Conservation (phyloP, 306 rosid species). For the Macrotyloma uniflorum region DNA sequence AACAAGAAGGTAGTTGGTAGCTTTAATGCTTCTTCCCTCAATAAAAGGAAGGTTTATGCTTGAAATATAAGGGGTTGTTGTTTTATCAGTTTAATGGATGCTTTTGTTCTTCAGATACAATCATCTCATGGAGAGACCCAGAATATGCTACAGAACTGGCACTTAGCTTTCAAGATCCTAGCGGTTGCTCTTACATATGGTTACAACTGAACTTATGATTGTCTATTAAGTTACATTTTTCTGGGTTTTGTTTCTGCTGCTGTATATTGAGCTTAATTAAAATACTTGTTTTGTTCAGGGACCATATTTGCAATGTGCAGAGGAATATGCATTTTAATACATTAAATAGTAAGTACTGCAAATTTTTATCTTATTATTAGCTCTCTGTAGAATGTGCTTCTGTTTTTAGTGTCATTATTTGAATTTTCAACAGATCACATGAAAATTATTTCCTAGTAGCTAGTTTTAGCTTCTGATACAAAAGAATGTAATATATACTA, state of each 20-base stretch:
- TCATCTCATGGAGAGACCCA: slow-evolving; percentile 97
- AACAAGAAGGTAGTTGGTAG: slow-evolving; percentile 84
- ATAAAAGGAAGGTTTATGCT: slow-evolving; percentile 3
- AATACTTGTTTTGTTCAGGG: slow-evolving; percentile 60
- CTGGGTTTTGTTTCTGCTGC: slow-evolving; percentile 32
- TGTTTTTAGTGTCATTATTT: background rate
- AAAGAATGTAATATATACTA: background rate
- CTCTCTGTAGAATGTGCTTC: background rate
- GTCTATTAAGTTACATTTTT: background rate
- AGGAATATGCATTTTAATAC: slow-evolving; percentile 83
- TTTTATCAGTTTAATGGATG: slow-evolving; percentile 26
- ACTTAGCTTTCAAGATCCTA: slow-evolving; percentile 95
- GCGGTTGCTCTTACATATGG: slow-evolving; percentile 93
- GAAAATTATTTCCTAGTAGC: background rate
- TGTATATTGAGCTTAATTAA: slow-evolving; percentile 33
- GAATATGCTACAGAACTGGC: slow-evolving; percentile 92
- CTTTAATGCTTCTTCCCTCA: slow-evolving; percentile 4
- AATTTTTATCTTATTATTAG: slow-evolving; percentile 9
- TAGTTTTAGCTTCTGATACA: slow-evolving; percentile 13
- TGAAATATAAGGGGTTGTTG: background rate
- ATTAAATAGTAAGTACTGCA: slow-evolving; percentile 73
- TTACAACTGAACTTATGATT: slow-evolving; percentile 50
- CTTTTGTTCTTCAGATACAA: slow-evolving; percentile 63
- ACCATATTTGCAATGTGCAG: slow-evolving; percentile 82
- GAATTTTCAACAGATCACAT: background rate